phyloP scores from a whole-genome alignment of 1,139 yeast genomes.

The Diutina sp. region DNA sequence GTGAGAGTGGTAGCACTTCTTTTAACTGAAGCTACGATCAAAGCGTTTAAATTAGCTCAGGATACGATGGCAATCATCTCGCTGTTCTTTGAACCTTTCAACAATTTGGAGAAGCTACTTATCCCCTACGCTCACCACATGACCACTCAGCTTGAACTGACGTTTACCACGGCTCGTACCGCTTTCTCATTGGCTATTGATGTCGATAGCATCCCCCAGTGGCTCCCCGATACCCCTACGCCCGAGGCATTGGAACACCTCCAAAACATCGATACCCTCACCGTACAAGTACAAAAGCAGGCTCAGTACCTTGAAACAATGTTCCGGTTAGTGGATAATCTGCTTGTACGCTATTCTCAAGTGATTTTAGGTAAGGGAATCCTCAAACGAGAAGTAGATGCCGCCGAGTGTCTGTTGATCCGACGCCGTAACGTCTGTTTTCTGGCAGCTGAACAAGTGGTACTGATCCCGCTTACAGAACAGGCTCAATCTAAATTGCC shows the following conservation, averaged over 20 bases:
- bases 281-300: slow-evolving; percentile 26
- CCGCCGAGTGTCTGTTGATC: slow-evolving; percentile 20
- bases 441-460: slow-evolving; percentile 32
- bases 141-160: slow-evolving; percentile 10
- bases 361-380: slow-evolving; percentile 30
- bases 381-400: slow-evolving; percentile 21
- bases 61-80: background rate
- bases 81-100: slow-evolving; percentile 12
- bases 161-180: background rate
- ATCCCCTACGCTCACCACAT: slow-evolving; percentile 22
- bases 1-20: background rate
- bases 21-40: background rate
- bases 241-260: slow-evolving; percentile 17
- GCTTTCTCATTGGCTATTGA: slow-evolving; percentile 9
- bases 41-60: background rate
- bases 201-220: slow-evolving; percentile 13
- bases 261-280: slow-evolving; percentile 23
- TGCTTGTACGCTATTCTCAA: slow-evolving; percentile 20
- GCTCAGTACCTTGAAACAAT: slow-evolving; percentile 16
- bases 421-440: slow-evolving; percentile 27
- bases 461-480: slow-evolving; percentile 28
- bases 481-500: slow-evolving; percentile 7
- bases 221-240: background rate
- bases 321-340: slow-evolving; percentile 21
- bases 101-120: slow-evolving; percentile 25